Conservation (phyloP, 1,284 basidiomycete species). For the Salmacisia buchloeana region DNA sequence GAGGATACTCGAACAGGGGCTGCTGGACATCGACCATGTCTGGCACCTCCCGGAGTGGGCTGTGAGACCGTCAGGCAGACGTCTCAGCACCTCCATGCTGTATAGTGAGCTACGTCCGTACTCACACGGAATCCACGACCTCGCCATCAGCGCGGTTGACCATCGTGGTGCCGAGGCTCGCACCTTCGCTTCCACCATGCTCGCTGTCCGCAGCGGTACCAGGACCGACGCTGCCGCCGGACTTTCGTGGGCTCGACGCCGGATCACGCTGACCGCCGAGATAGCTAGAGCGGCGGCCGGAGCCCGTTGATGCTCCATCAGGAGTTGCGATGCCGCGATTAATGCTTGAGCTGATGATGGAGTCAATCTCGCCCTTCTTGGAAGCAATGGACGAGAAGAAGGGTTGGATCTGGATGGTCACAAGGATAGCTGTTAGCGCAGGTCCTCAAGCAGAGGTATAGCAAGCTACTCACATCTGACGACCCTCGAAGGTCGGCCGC, state of each 20-base stretch:
- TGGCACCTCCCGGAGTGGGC: constrained; percentile 52
- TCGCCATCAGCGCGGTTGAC: constrained; percentile 15
- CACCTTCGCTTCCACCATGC: not conserved
- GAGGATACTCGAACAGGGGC: constrained; percentile 5
- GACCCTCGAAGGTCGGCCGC: not conserved
- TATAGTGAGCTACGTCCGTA: not conserved
- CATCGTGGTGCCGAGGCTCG: constrained; percentile 6
- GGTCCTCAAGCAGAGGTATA: not conserved
- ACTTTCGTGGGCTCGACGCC: constrained; percentile 8
- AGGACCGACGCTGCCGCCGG: constrained; percentile 5
- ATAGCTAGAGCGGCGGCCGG: not conserved
- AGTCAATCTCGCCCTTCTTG: constrained; percentile 6
- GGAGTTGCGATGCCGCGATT: not conserved
- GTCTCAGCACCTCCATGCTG: not conserved
- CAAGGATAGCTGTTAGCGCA: not conserved
- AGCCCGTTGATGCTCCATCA: constrained; percentile 1
- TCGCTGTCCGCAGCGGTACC: not conserved
- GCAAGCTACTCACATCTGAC: constrained; percentile 13
- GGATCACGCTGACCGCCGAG: not conserved
- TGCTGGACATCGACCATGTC: constrained; percentile 75
- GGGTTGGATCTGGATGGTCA: not conserved
- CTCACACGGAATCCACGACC: not conserved
- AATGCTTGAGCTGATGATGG: constrained; percentile 6
- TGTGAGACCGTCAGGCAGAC: not conserved
- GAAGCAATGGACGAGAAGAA: constrained; percentile 7